Conservation (phyloP, 139 green algal species). For the Coccomyxa sp. region DNA sequence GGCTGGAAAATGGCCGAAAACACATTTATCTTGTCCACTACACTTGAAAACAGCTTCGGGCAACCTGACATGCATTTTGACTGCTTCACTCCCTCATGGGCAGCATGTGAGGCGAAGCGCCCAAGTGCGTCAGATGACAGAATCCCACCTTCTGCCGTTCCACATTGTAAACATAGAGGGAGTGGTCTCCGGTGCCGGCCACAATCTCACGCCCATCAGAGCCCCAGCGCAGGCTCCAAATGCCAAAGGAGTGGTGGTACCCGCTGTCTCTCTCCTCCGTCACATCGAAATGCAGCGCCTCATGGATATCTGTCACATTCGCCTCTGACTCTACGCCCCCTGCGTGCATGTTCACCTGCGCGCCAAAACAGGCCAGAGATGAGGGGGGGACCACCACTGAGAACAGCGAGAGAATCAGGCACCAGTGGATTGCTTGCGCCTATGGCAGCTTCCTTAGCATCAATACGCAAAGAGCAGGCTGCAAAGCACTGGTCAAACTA, state of each 20-base stretch:
- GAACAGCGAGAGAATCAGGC: neutral
- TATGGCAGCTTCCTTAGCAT: too few species aligned
- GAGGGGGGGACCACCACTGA: neutral
- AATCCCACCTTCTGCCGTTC: slow-evolving; percentile 16
- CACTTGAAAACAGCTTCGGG: too few species aligned
- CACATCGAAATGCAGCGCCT: slow-evolving; percentile 50
- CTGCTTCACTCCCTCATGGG: too few species aligned
- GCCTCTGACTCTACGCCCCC: slow-evolving; percentile 29
- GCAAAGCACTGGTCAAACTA: too few species aligned
- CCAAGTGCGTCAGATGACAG: too few species aligned
- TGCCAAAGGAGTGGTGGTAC: slow-evolving; percentile 34
- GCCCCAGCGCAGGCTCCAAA: slow-evolving; percentile 58
- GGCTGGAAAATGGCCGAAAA: neutral
- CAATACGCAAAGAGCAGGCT: too few species aligned
- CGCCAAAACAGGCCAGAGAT: slow-evolving; percentile 3
- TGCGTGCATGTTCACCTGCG: slow-evolving; percentile 44
- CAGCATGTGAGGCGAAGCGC: too few species aligned
- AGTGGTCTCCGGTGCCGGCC: slow-evolving; percentile 68
- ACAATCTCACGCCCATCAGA: slow-evolving; percentile 52
- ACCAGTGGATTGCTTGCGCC: neutral
- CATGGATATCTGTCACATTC: slow-evolving; percentile 68
- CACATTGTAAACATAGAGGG: slow-evolving; percentile 79
- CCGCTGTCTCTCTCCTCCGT: slow-evolving; percentile 19
- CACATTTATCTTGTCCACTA: too few species aligned
- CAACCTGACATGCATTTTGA: too few species aligned